phyloP scores from a whole-genome alignment of 495 filamentous ascomycete genomes.

The Aspergillus indologenus region DNA sequence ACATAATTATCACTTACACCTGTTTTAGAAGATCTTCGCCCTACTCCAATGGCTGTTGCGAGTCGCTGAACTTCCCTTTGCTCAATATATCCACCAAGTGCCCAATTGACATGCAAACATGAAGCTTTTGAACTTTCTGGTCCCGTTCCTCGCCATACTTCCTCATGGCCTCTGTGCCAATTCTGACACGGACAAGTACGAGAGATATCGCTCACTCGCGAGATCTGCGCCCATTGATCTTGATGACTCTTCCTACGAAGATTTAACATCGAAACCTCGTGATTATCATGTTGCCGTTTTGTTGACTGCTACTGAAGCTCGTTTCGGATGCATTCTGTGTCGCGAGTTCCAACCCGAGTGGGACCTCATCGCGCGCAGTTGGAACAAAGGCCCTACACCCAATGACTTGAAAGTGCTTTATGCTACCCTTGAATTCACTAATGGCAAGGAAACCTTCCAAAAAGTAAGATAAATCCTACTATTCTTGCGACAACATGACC shows the following conservation, averaged over 20 bases:
- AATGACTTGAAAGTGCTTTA: conserved; percentile 72
- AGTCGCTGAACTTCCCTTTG: not conserved
- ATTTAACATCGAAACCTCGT: conserved; percentile 71
- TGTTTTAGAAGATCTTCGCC: conserved; percentile 2
- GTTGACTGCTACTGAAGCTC: conserved; percentile 79
- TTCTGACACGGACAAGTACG: conserved; percentile 50
- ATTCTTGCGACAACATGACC: not conserved
- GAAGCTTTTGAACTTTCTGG: conserved; percentile 53
- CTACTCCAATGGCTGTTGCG: conserved; percentile 12
- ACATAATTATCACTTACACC: not conserved
- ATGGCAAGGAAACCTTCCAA: conserved; percentile 85
- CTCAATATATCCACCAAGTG: not conserved
- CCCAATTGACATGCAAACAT: conserved; percentile 37
- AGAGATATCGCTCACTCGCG: conserved; percentile 63
- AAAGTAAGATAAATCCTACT: conserved; percentile 51
- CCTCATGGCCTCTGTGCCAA: conserved; percentile 40
- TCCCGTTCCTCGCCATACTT: conserved; percentile 48
- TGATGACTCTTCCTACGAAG: conserved; percentile 67
- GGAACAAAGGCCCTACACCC: conserved; percentile 74
- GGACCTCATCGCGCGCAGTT: conserved; percentile 83
- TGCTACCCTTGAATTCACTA: conserved; percentile 82
- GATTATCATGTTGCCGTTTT: conserved; percentile 82
- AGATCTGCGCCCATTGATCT: conserved; percentile 69
- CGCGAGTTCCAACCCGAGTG: conserved; percentile 92
- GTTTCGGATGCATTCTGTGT: conserved; percentile 85